Base-by-base conservation (phyloP, 2,329 filamentous ascomycete genomes). In the Alternaria sp. region DNA sequence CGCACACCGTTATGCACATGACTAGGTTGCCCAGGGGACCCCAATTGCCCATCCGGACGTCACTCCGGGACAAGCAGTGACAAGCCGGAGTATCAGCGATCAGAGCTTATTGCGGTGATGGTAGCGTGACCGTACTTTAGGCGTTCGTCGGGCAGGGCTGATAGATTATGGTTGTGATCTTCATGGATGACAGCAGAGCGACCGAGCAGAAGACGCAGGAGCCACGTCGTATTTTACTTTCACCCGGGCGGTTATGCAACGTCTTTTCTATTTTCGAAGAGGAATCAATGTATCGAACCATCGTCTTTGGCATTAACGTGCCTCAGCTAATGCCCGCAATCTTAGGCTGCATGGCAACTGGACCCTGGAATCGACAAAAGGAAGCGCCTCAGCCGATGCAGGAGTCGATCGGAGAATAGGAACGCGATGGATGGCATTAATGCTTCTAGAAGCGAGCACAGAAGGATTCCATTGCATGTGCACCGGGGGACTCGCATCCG, bases 361-460 rank as follows among this genome's bases (percentile, higher is more conserved):
- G 45, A 47, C 21, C 55, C 56, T 58, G 45, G 7, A 58, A 15
- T 32, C 7, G 56, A 25, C 19, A 52, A 62, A 66, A 62, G 61
- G 57, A 64, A 52, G 58, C 46, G 46, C 57, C 52, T 57, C 49
- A 58, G 57, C 66, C 68, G 68, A 68, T 60, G 67, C 70, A 71
- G 62, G 67, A 67, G 54, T 26, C 36, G 36, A 40, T 40, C 59
- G 59, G 59, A 59, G 59, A 58, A 62, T 62, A 62, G 40, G 28
- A 25, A 47, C 47, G n/a, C 23, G 12, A 40, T 28, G 43, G 12
- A 30, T 40, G n/a, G 15, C 10, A 17, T 21, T 51, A 19, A 43
- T 54, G 61, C 65, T 73, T 73, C 71, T 69, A 63, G 70, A 73
- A 73, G 51, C 49, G 49, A n/a, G 19, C 49, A 56, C 54, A 61